A percentile compares a stretch with the other conserved stretches of the same genome.
Conservation (phyloP, 1,139 yeast species). For the Arxiozyma slooffiae region DNA sequence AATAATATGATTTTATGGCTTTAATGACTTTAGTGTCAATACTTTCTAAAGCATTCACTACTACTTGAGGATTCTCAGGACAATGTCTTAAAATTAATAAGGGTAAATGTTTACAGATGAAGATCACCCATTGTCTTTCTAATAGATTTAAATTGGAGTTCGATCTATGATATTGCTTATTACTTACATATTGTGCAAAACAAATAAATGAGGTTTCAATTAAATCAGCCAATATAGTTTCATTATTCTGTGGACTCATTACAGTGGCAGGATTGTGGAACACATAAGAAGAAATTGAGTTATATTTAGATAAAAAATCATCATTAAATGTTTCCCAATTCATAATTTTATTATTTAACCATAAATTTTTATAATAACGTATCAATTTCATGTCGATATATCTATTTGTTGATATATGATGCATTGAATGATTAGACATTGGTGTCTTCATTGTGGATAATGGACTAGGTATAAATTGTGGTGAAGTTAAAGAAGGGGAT, state of each 20-base stretch:
- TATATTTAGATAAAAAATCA: constrained; percentile 23
- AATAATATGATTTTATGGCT: constrained; percentile 27
- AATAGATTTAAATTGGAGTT: constrained; percentile 24
- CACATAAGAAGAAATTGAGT: constrained; percentile 19
- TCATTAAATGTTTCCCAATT: constrained; percentile 23
- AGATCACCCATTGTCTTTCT: constrained; percentile 29
- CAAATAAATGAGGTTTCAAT: constrained; percentile 30
- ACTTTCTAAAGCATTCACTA: constrained; percentile 22
- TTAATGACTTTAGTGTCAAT: constrained; percentile 29
- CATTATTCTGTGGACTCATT: constrained; percentile 10
- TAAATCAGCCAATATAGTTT: constrained; percentile 22
- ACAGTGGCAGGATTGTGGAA: constrained; percentile 13
- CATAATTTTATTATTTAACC: constrained; percentile 28
- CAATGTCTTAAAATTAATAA: constrained; percentile 21
- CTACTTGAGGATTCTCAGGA: constrained; percentile 19
- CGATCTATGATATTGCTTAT: constrained; percentile 28
- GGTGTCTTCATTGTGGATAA: constrained; percentile 16
- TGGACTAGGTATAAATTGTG: constrained; percentile 24
- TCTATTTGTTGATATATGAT: constrained; percentile 9
- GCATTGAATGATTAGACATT: constrained; percentile 8
- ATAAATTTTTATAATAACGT: constrained; percentile 28
- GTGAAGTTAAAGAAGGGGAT: constrained; percentile 28
- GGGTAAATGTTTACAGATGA: constrained; percentile 28
- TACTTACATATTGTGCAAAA: constrained; percentile 31
- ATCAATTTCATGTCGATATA: constrained; percentile 26